Conservation (phyloP, 2,329 filamentous ascomycete genomes). For the Periconia macrospinosa region DNA sequence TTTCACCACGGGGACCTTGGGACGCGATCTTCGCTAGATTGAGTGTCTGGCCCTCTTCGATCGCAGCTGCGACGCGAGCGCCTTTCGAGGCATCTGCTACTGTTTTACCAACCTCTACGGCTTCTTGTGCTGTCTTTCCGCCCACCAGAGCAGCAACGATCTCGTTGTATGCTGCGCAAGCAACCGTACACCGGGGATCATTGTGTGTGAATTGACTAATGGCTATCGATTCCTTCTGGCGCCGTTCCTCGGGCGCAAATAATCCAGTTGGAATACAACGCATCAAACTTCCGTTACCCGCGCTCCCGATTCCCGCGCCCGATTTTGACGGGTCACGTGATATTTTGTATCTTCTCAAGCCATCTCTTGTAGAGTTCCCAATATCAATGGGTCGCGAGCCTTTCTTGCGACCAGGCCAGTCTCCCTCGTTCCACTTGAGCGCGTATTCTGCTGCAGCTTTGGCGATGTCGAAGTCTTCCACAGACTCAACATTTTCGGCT, state of each 20-base stretch:
- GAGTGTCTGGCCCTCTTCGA: slow-evolving; percentile 22
- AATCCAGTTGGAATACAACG: slow-evolving; percentile 51
- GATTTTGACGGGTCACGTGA: slow-evolving; percentile 31
- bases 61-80: slow-evolving; percentile 9
- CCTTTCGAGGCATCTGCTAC: slow-evolving; percentile 8
- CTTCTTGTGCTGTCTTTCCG: slow-evolving; percentile 9
- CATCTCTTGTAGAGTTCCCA: slow-evolving; percentile 43
- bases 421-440: slow-evolving; percentile 47
- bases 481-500: not conserved
- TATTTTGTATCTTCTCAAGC: slow-evolving; percentile 34
- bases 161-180: slow-evolving; percentile 27
- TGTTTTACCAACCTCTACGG: slow-evolving; percentile 12
- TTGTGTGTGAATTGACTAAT: slow-evolving; percentile 27
- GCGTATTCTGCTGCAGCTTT: slow-evolving; percentile 44
- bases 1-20: too few relatives aligned
- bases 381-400: slow-evolving; percentile 44
- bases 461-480: slow-evolving; percentile 33
- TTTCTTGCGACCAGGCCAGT: slow-evolving; percentile 46
- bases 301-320: slow-evolving; percentile 44
- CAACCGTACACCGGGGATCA: slow-evolving; percentile 21
- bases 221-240: slow-evolving; percentile 24
- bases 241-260: slow-evolving; percentile 37
- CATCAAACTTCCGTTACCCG: slow-evolving; percentile 55
- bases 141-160: slow-evolving; percentile 21
- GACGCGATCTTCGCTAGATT: too few relatives aligned